These are phyloP conservation scores for Lunasporangiospora selenospora DNA, from an alignment of 192 early-diverging fungal species.

Conservation along the genomic window DNA sequence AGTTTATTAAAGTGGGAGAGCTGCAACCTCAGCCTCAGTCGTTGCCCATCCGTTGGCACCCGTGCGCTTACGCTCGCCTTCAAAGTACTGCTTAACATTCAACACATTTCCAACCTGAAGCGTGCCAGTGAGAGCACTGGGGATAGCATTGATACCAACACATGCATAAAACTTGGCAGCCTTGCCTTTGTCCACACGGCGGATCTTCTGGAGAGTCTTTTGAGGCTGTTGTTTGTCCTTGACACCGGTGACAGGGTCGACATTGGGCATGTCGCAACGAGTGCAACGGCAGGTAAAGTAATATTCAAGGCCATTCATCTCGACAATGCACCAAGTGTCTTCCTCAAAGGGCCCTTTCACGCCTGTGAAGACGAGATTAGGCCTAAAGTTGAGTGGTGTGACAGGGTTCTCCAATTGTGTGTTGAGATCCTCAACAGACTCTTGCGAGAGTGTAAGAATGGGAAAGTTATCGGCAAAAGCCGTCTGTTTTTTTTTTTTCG, in stretches of 20 bases:
- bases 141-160: constrained; percentile 53
- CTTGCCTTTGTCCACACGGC: constrained; percentile 56
- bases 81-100: constrained; percentile 34
- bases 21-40: constrained; percentile 20
- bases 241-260: constrained; percentile 57
- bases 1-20: too few relatives aligned
- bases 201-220: constrained; percentile 57
- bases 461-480: constrained; percentile 83
- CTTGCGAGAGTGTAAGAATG: constrained; percentile 65
- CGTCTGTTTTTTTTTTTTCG: too few relatives aligned
- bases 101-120: constrained; percentile 37
- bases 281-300: constrained; percentile 62
- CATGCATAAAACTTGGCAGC: constrained; percentile 51
- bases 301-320: constrained; percentile 52
- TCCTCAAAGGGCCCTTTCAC: constrained; percentile 65
- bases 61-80: constrained; percentile 36
- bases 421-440: constrained; percentile 71
- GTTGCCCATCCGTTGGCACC: constrained; percentile 27
- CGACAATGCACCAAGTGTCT: constrained; percentile 69
- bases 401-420: constrained; percentile 56
- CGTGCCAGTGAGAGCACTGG: constrained; percentile 20
- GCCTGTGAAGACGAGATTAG: constrained; percentile 72
- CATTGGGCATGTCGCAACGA: constrained; percentile 68
- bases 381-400: constrained; percentile 68
- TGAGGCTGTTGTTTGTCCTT: constrained; percentile 61